phyloP scores from a whole-genome alignment of 345 rosid genomes.

The Boechera stricta region DNA sequence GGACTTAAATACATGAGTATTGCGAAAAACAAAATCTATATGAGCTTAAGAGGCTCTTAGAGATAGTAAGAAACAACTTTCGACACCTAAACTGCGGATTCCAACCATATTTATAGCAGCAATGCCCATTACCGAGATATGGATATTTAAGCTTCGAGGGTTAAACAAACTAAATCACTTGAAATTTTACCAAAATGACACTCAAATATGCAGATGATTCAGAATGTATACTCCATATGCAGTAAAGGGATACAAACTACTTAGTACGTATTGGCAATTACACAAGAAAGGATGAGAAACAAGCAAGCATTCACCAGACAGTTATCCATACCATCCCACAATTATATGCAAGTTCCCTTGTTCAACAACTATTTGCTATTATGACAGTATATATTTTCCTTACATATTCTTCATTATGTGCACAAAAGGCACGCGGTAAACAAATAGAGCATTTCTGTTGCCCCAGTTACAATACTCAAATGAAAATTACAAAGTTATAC shows the following conservation, averaged over 20 bases:
- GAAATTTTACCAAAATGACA: not conserved
- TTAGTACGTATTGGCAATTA: not conserved
- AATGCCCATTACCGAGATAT: slow-evolving; percentile 3
- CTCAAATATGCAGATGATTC: not conserved
- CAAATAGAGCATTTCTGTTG: not conserved
- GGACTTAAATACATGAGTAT: not conserved
- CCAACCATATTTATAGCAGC: not conserved
- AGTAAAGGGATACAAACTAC: not conserved
- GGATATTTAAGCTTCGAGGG: not conserved
- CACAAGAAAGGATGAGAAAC: slow-evolving; percentile 1
- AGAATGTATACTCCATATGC: not conserved
- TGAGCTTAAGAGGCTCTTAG: not conserved
- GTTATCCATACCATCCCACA: slow-evolving; percentile 3
- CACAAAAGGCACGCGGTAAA: not conserved
- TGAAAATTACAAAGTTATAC: slow-evolving; percentile 5
- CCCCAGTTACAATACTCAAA: not conserved
- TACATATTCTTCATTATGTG: not conserved
- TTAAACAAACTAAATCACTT: slow-evolving; percentile 10
- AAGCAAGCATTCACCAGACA: slow-evolving; percentile 8
- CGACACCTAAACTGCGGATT: not conserved
- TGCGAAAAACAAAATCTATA: not conserved
- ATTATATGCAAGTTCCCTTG: not conserved
- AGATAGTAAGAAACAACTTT: slow-evolving; percentile 1
- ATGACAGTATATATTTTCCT: not conserved
- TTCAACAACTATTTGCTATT: not conserved